Base-by-base conservation (phyloP, 495 filamentous ascomycete species). In the Bacidia rubella region DNA sequence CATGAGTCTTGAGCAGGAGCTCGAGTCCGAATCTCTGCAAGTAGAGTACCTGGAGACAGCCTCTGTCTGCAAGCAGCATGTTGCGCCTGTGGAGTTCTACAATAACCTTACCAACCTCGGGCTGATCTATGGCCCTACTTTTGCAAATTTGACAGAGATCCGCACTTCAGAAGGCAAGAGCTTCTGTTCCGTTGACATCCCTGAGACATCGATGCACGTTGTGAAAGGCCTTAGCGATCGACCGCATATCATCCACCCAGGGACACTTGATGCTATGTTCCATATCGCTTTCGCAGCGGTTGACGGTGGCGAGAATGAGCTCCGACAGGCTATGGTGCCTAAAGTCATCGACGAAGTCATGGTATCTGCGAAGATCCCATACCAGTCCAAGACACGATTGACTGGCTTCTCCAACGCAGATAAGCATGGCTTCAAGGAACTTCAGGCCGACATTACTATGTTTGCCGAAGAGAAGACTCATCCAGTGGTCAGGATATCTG, bases 241-340 rank as follows among this genome's bases (percentile, higher is more conserved):
- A 57, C 59, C 58, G 3, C 69, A 72, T 45, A 24, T 77, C 19
- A 65, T 77, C 23, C 76, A 79, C 41, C 76, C 76, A 0, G 68
- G 67, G 0, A 75, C 73, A n/a, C 59, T 75, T 1, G 71, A 74
- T 43, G 59, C 32, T 11, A 66, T 60, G 47, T 57, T 69, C 17
- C 68, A 72, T 17, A 44, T 48, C 5, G 19, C 54, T 38, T 27
- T 66, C 11, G 49, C 59, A 0, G 50, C 47, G n/a, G 12, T 55
- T 49, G 2, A 32, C 68, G 3, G 49, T 2, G 43, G 17, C 7
- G 54, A 54, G 24, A 47, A 41, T 17, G 12, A 58, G 0, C 38
- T 52, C 19, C 51, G 51, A 2, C 55, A 56, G 10, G 60, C 67
- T 3, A 40, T 55, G 9, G 55, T 70, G 19, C 67, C 67, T 23